Evolutionary conservation across 345 rosid genomes (phyloP).

Genomic region (Noccaea caerulescens): DNA sequence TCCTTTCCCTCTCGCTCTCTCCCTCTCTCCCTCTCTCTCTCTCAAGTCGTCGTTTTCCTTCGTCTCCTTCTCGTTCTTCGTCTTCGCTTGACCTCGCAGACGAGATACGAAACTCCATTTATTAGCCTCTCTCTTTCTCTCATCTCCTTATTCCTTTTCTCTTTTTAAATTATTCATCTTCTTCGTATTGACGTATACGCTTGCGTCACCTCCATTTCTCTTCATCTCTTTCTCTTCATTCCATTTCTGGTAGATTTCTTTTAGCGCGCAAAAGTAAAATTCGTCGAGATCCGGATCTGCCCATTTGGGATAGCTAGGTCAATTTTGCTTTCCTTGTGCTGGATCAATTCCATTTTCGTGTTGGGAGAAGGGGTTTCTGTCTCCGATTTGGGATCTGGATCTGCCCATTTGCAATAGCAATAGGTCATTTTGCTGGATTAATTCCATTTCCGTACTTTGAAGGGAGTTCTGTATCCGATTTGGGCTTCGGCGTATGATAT

Average conservation of each 20-base stretch:
- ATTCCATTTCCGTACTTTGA: background rate
- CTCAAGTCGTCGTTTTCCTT: constrained; percentile 27
- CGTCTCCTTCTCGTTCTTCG: constrained; percentile 24
- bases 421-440: constrained; percentile 10
- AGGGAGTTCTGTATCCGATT: constrained; percentile 14
- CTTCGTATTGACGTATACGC: constrained; percentile 38
- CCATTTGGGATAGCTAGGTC: constrained; percentile 32
- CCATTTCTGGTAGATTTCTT: constrained; percentile 18
- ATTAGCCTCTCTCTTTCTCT: constrained; percentile 12
- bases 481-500: background rate
- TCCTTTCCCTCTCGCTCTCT: constrained; percentile 22
- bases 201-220: constrained; percentile 27
- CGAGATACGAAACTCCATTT: constrained; percentile 29
- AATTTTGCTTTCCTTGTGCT: background rate
- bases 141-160: background rate
- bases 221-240: constrained; percentile 17
- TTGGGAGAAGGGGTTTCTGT: background rate
- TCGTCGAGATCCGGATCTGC: constrained; percentile 36
- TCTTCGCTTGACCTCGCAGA: constrained; percentile 22
- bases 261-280: constrained; percentile 20
- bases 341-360: constrained; percentile 30
- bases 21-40: constrained; percentile 14
- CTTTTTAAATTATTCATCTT: background rate
- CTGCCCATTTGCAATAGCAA: constrained; percentile 7
- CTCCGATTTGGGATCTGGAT: constrained; percentile 21